phyloP scores from a whole-genome alignment of 2,329 filamentous ascomycete genomes.

The Pseudogymnoascus sp. region DNA sequence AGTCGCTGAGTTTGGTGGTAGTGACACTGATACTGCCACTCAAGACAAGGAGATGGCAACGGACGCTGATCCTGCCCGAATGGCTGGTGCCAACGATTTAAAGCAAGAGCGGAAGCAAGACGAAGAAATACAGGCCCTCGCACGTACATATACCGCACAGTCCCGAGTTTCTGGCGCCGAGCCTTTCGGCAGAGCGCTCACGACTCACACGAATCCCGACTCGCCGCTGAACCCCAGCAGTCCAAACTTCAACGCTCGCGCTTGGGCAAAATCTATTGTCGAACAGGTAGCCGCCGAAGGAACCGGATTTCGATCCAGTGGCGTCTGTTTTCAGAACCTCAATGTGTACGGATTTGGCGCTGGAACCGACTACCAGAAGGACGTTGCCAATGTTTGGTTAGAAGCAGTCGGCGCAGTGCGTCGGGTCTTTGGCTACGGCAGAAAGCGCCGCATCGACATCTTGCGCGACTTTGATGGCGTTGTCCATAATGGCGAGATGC shows the following conservation, averaged over 20 bases:
- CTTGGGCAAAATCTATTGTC: conserved; percentile 54
- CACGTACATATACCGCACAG: conserved; percentile 46
- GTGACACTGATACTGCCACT: neutral
- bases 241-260: conserved; percentile 42
- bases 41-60: neutral
- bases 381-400: conserved; percentile 52
- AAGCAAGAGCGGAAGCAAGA: neutral
- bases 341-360: conserved; percentile 62
- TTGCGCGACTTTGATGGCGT: conserved; percentile 47
- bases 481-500: conserved; percentile 41
- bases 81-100: neutral
- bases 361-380: conserved; percentile 63
- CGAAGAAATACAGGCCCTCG: conserved; percentile 41
- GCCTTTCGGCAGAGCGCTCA: neutral
- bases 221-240: conserved; percentile 46
- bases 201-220: conserved; percentile 29
- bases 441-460: conserved; percentile 45
- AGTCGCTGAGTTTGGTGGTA: neutral
- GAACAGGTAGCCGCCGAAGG: conserved; percentile 37
- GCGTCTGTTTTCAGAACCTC: conserved; percentile 59
- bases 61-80: neutral
- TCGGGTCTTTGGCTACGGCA: conserved; percentile 44
- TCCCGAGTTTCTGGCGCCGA: conserved; percentile 26
- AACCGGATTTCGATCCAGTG: conserved; percentile 42
- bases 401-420: conserved; percentile 37